Evolutionary conservation across 495 filamentous ascomycete species (phyloP).

Genomic region (Neurospora hispaniola): DNA sequence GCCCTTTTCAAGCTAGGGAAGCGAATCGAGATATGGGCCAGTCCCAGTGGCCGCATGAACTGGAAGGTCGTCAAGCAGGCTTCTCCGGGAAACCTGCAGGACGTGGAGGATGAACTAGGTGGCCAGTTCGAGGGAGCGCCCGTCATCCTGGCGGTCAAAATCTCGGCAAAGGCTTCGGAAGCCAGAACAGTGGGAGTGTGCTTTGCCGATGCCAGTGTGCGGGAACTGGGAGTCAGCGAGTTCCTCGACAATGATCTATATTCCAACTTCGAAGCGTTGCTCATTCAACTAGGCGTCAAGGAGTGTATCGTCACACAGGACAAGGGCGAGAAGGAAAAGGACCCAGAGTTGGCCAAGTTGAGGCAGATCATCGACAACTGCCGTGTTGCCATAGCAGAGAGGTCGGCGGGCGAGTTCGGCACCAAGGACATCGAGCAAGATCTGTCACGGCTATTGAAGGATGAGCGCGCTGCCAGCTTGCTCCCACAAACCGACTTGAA

Average conservation of each 20-base stretch:
- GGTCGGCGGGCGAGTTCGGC: constrained; percentile 66
- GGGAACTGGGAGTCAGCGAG: constrained; percentile 93
- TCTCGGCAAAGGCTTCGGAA: constrained; percentile 75
- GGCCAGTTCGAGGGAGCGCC: constrained; percentile 79
- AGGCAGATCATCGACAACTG: constrained; percentile 82
- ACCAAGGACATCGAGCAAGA: constrained; percentile 95
- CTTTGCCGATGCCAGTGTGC: constrained; percentile 94
- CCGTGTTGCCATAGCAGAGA: constrained; percentile 77
- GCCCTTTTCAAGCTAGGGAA: constrained; percentile 85
- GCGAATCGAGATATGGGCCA: constrained; percentile 82
- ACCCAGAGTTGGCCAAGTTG: constrained; percentile 83
- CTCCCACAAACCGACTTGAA: constrained; percentile 90
- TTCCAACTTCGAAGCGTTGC: constrained; percentile 91
- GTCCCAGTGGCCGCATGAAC: constrained; percentile 59
- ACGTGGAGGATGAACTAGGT: constrained; percentile 92
- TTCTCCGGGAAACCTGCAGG: constrained; percentile 91
- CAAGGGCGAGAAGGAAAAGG: constrained; percentile 56
- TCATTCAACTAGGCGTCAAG: constrained; percentile 93
- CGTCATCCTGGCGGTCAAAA: constrained; percentile 89
- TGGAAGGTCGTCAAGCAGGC: constrained; percentile 91
- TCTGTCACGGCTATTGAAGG: constrained; percentile 71
- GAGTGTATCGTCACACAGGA: constrained; percentile 81
- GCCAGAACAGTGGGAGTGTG: constrained; percentile 85
- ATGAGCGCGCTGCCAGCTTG: constrained; percentile 65
- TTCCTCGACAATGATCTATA: constrained; percentile 98